Base-by-base conservation (phyloP, 2,329 filamentous ascomycete genomes). In the Pseudocercospora fijiensis region DNA sequence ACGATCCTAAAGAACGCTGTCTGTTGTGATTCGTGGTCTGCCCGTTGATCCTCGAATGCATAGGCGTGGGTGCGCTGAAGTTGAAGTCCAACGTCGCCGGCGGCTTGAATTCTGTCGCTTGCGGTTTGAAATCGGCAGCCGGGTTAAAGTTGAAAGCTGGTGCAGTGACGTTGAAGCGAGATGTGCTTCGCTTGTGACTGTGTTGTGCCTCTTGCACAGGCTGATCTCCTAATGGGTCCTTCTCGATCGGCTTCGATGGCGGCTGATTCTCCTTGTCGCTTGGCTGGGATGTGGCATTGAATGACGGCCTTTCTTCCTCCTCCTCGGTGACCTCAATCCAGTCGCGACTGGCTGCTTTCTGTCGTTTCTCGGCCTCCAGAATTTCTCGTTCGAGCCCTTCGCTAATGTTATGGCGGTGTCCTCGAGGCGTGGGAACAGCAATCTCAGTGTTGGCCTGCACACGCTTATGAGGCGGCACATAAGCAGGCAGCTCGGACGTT, bases 71-170 rank as follows among this genome's bases (percentile, higher is more conserved):
- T 73, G 73, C 62, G 37, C 63, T 62, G 59, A 70, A 70, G 11
- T 64, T 57, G 60, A 68, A 61, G 53, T 61, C 53, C n/a, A 33
- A 51, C 4, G 61, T 56, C 33, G 62, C 61, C 6, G 57, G 58
- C 18, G 64, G 61, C 26, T 65, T 62, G 43, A 60, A 64, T 20
- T 49, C 60, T 20, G 56, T 73, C 70, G 59, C 75, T 74, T 51
- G 74, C 66, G 58, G 65, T 49, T 78, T 79, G 70, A 85, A 85
- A 2, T 81, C 79, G 16, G 79, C 78, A 37, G 77, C 76, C 6
- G 85, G 85, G 61, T 89, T 84, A 77, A 94, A 94, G 71, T 89
- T 91, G 81, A 97, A 97, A 73, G 95, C 91, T 53, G 92, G 90
- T 0, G 94, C 94, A 66, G 89, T 86, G 28, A 96, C 92, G 71